These are phyloP conservation scores for Coix lacrymajobi DNA, from an alignment of 176 grass and related monocot genomes.

Conservation along the genomic window DNA sequence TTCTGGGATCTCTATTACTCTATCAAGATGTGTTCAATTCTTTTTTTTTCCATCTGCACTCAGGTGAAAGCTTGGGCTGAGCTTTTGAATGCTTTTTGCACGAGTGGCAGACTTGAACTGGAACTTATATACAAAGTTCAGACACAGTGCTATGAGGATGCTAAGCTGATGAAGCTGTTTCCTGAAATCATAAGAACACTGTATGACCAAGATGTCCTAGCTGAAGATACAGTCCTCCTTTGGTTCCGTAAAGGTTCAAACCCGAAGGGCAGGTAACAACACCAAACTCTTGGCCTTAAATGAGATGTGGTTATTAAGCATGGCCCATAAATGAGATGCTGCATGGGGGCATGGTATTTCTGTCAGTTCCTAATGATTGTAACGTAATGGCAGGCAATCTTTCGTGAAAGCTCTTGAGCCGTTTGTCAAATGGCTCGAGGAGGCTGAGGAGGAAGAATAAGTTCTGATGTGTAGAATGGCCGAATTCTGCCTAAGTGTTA, in stretches of 20 bases:
- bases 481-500: conserved; percentile 4
- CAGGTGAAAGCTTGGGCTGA: conserved; percentile 88
- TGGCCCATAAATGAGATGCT: too few relatives aligned
- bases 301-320: not conserved
- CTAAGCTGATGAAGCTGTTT: conserved; percentile 94
- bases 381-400: conserved; percentile 50
- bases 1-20: not conserved
- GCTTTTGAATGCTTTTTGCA: conserved; percentile 88
- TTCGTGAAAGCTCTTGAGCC: conserved; percentile 82
- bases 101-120: conserved; percentile 78
- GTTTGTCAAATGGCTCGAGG: conserved; percentile 88
- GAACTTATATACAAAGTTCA: conserved; percentile 94
- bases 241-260: conserved; percentile 96
- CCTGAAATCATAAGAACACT: conserved; percentile 93
- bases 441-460: conserved; percentile 84
- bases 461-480: not conserved
- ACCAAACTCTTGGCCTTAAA: not conserved
- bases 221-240: conserved; percentile 91
- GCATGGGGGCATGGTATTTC: not conserved
- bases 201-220: conserved; percentile 90
- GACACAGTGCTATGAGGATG: conserved; percentile 88
- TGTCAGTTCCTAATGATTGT: not conserved
- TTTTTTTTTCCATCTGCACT: not conserved
- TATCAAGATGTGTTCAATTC: not conserved
- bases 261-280: conserved; percentile 77